Base-by-base conservation (phyloP, 1,139 yeast genomes). In the Magnusiomyces magnusii region DNA sequence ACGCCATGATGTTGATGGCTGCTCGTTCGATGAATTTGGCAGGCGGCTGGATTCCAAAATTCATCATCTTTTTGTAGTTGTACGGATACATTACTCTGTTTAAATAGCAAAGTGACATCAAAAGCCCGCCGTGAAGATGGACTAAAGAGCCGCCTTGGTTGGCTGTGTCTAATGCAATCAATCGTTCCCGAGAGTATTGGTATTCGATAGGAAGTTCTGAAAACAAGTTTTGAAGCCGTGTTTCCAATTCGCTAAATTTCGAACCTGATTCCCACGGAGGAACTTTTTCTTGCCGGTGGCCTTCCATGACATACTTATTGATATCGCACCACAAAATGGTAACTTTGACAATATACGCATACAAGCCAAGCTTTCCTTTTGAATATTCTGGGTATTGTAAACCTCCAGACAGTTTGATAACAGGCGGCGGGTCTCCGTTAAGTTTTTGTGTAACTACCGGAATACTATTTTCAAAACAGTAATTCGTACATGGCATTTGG, bases 311-410 rank as follows among this genome's bases (percentile, higher is more conserved):
- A 57, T 69, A 71, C 25, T 63, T 64, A 56, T 69, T 68, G 54
- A 69, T 65, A 47, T 69, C 68, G 49, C 73, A 71, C 75, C 75
- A 72, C 55, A 73, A 56, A 47, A 70, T 61, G 10, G 67, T 65
- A 2, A 70, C 68, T 58, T 67, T 65, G 51, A 71, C 63, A 59
- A 69, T 72, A 57, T 69, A 71, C 0, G 73, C 68, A 25, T 67
- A 67, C 7, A 71, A 57, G 23, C 68, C 62, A 34, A 51, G 31
- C 15, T 56, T 55, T n/a, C 54, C 57, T 23, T 25, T 42, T 36
- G 50, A 44, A 31, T 25, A 49, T 21, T 23, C 63, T 13, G 61
- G 61, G 19, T 36, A 51, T 52, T 47, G 44, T 47, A 28, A 53
- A 39, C 21, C 44, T 9, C 28, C 58, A 54, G 42, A 60, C 57